Conservation (phyloP, 164 flowering plant species). For the Cinnamomum micranthum region DNA sequence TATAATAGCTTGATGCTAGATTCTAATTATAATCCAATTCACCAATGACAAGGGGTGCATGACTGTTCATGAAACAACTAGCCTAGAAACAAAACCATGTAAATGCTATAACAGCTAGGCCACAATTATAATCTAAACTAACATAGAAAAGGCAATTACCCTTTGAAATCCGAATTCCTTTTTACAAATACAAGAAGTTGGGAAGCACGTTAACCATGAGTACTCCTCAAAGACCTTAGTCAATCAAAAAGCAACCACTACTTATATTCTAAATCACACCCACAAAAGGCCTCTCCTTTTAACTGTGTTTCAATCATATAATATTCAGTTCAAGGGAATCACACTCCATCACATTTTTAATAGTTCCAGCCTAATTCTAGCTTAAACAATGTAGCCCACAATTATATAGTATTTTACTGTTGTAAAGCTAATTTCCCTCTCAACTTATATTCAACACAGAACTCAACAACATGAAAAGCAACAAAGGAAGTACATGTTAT, state of each 20-base stretch:
- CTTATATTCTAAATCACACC: not conserved
- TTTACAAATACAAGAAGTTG: not conserved
- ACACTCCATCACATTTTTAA: not conserved
- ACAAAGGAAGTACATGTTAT: not conserved
- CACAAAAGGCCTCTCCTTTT: not conserved
- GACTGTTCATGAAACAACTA: too few relatives aligned
- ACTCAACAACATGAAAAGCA: constrained; percentile 1
- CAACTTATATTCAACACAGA: not conserved
- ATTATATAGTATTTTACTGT: not conserved
- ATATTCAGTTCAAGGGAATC: constrained; percentile 3
- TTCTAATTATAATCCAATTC: too few relatives aligned
- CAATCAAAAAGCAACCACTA: constrained; percentile 6
- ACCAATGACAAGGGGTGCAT: not conserved
- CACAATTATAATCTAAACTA: constrained; percentile 12
- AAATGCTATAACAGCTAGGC: constrained; percentile 7
- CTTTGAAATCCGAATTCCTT: not conserved
- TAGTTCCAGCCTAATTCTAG: constrained; percentile 2
- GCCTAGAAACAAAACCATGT: not conserved
- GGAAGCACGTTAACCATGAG: not conserved
- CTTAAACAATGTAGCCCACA: constrained; percentile 4
- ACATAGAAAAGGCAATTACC: not conserved
- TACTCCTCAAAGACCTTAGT: not conserved
- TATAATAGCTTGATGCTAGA: not conserved
- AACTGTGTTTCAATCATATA: not conserved
- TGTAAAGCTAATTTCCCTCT: constrained; percentile 1